phyloP scores from a whole-genome alignment of 306 rosid species.

The Cajanus cajan region DNA sequence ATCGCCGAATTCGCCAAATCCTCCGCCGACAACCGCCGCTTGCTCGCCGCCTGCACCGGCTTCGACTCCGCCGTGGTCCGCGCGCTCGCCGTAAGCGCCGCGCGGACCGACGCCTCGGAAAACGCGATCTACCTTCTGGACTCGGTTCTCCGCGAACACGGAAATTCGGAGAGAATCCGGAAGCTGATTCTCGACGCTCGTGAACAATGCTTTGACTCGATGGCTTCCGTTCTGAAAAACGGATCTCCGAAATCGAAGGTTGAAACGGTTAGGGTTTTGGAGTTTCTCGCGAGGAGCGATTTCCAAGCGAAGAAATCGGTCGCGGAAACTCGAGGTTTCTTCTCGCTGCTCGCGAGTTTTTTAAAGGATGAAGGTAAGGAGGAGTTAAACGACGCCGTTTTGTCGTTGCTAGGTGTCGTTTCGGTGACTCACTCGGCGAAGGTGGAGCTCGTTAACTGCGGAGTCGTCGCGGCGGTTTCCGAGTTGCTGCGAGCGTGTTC shows the following conservation, averaged over 20 bases:
- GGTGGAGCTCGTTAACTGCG: constrained; percentile 39
- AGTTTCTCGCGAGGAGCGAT: constrained; percentile 35
- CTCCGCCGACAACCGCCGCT: constrained; percentile 33
- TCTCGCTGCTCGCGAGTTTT: constrained; percentile 25
- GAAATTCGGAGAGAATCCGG: constrained; percentile 12
- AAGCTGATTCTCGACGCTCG: constrained; percentile 25
- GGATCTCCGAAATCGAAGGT: constrained; percentile 41
- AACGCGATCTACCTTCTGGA: constrained; percentile 32
- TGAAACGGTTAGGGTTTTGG: constrained; percentile 39
- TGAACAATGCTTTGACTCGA: constrained; percentile 31
- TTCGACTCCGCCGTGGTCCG: constrained; percentile 37
- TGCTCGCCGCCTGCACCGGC: constrained; percentile 32
- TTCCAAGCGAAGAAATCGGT: constrained; percentile 40
- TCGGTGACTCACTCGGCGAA: constrained; percentile 43
- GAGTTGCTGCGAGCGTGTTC: neutral
- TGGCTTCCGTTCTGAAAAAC: constrained; percentile 25
- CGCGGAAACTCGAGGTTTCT: constrained; percentile 35
- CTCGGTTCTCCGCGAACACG: constrained; percentile 23
- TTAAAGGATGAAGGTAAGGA: neutral
- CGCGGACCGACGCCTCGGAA: constrained; percentile 26
- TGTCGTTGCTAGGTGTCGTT: constrained; percentile 33
- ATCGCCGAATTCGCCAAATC: constrained; percentile 30
- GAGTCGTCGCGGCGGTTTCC: constrained; percentile 34
- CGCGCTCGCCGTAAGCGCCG: constrained; percentile 22
- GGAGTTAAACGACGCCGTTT: constrained; percentile 35